Base-by-base conservation (phyloP, 1,284 basidiomycete species). In the Moniliophthora roreri region DNA sequence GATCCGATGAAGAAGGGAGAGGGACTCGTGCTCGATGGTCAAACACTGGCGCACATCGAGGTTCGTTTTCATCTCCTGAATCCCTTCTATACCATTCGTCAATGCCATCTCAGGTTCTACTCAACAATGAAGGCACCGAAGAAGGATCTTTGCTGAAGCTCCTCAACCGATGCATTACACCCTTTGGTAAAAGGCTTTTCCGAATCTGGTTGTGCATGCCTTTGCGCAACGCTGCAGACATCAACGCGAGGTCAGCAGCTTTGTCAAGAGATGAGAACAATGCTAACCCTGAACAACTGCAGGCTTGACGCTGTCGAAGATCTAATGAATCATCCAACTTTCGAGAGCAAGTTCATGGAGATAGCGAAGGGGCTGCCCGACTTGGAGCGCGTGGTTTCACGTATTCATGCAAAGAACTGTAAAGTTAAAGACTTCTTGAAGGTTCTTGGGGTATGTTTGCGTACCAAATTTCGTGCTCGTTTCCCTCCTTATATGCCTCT, bases 181-280 rank as follows among this genome's bases (percentile, higher is more conserved):
- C 95, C 1, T 96, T 93, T 57, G 94, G 92, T 34, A 97, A 97
- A 68, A 82, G 94, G 37, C 77, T 98, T 26, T 97, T 98, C 78
- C 84, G 93, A 44, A 89, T 95, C 57, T 98, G 95, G 95, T 75
- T 98, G 7, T 95, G 92, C 57, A 87, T 89, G 76, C 95, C 95
- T 11, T 72, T 98, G 55, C 82, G 87, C 38, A 83, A 91, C 40
- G 83, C 85, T 23, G 68, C 79, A 13, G 90, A 91, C 37, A 98
- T 98, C 70, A 94, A 95, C 64, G 87, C 90, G 48, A 80, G 93
- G 91, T 91, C 62, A 39, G 70, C 62, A 46, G 50, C 26, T 21
- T 51, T 39, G 16, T 46, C 20, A 32, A 21, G 18, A 52, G 50
- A 18, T 45, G 5, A 36, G 13, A 23, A 35, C 16, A 20, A 13